Evolutionary conservation across 1,284 basidiomycete genomes (phyloP), one percentile per base, ranked within the genome.

Genomic region (Fistulinella staudtii): DNA sequence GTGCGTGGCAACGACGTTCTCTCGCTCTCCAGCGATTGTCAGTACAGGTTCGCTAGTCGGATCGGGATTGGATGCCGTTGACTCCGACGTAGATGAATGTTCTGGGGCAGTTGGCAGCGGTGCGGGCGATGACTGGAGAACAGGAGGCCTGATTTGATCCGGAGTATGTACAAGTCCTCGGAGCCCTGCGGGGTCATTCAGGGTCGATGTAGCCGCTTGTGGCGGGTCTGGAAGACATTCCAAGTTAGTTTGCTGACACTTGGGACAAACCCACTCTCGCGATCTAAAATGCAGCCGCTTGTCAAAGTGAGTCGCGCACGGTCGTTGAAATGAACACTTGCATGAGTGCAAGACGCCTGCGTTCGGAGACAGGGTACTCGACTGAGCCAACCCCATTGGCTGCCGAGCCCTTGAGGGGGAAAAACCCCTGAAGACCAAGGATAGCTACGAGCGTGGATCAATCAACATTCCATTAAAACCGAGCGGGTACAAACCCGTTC

Each of bases 341-440:
- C 87, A 89, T 56, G 42, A 71, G 71, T 8, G 93, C 93, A 18
- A 97, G 73, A 42, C 93, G 76, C 63, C 78, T 87, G 41, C 91
- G 78, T 63, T 96, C 93, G 7, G 76, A 72, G 21, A 78, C 66
- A 7, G 89, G 85, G 55, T 84, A 85, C 56, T 95, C 89, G 36
- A 97, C 75, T 3, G 90, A 91, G 5, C 93, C 93, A 29, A 96
- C 85, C 13, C 92, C 92, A 25, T 84, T 83, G n/a, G 93, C 84
- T 18, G 91, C 85, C 57, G 93, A 86, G 21, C 92, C 91, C 49
- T 85, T 87, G 41, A 93, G 74, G 45, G 89, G 89, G 65, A 95
- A 94, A 68, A 97, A 93, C 1, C 89, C 86, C 61, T 93, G 88
- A 3, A 95, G 74, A 15, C 91, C 94, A 43, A 93, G 79, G 52